phyloP scores from a whole-genome alignment of 768 basidiomycete genomes.

The Cystobasidium tubakii region DNA sequence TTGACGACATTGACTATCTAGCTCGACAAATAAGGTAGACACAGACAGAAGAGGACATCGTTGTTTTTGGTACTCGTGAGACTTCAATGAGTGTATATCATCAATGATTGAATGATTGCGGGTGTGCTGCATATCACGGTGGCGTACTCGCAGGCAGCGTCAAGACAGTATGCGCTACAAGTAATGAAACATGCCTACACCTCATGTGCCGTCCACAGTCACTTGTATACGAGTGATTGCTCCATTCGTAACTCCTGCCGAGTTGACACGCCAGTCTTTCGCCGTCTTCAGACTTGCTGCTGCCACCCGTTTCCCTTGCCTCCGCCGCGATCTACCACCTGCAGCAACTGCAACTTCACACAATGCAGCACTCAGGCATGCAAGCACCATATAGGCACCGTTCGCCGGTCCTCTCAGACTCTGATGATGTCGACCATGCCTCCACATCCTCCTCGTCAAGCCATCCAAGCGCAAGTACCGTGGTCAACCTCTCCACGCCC shows the following conservation, averaged over 20 bases:
- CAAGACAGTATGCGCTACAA: too few species aligned
- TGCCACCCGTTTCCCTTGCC: neutral
- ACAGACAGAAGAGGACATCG: too few species aligned
- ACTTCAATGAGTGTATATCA: too few species aligned
- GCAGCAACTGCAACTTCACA: neutral
- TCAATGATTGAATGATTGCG: too few species aligned
- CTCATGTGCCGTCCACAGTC: too few species aligned
- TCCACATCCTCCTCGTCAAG: slow-evolving; percentile 1
- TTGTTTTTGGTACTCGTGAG: too few species aligned
- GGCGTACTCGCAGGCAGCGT: too few species aligned
- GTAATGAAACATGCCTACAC: too few species aligned
- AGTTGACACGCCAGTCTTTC: neutral
- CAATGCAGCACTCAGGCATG: slow-evolving; percentile 12
- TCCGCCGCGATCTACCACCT: neutral
- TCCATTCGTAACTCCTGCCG: too few species aligned
- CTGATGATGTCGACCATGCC: slow-evolving; percentile 6
- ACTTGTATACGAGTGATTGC: too few species aligned
- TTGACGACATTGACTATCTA: neutral
- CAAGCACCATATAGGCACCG: slow-evolving; percentile 9
- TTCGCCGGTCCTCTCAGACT: slow-evolving; percentile 15
- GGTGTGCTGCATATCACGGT: neutral
- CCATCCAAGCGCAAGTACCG: neutral
- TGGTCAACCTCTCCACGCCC: neutral
- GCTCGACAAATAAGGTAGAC: too few species aligned
- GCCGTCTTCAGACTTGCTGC: neutral